phyloP scores from a whole-genome alignment of 2,329 filamentous ascomycete genomes.

The Nannizziopsis barbatae region DNA sequence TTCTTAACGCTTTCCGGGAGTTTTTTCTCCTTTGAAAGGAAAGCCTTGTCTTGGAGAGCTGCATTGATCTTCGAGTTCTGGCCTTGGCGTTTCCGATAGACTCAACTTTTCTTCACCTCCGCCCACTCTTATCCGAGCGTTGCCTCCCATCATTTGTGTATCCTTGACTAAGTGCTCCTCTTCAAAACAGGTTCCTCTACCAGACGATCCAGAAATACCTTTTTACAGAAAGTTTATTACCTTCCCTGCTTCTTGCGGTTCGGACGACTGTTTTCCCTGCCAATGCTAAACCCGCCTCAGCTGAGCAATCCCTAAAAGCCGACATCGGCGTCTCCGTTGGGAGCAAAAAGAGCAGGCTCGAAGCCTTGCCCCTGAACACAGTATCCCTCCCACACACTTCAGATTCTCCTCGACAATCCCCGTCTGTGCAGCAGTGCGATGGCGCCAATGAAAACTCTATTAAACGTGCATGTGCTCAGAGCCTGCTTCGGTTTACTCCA shows the following conservation, averaged over 20 bases:
- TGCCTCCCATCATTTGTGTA: background rate
- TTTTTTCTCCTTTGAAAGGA: background rate
- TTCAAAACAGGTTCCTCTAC: slow-evolving; percentile 32
- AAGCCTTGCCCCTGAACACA: slow-evolving; percentile 8
- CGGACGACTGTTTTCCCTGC: slow-evolving; percentile 73
- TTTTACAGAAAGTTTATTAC: slow-evolving; percentile 53
- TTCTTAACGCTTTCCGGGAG: background rate
- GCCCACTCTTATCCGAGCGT: background rate
- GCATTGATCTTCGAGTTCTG: slow-evolving; percentile 4
- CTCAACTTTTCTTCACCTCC: background rate
- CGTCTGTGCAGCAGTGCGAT: slow-evolving; percentile 15
- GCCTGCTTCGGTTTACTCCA: slow-evolving; percentile 35
- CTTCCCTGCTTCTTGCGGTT: slow-evolving; percentile 48
- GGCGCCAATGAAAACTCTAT: slow-evolving; percentile 29
- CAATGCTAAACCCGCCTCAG: slow-evolving; percentile 13
- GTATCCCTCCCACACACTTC: slow-evolving; percentile 15
- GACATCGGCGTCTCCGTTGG: slow-evolving; percentile 17
- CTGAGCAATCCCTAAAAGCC: slow-evolving; percentile 13
- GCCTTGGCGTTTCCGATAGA: slow-evolving; percentile 2
- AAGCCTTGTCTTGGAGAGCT: background rate
- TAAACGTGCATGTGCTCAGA: slow-evolving; percentile 36
- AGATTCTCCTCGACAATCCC: slow-evolving; percentile 6
- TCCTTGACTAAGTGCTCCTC: slow-evolving; percentile 7
- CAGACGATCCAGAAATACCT: slow-evolving; percentile 47
- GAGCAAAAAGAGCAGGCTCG: background rate